Percentiles rank a stretch among this genome's conserved stretches.
phyloP scores from a whole-genome alignment of 2,329 filamentous ascomycete genomes.

The Rugonectria rugulosa region DNA sequence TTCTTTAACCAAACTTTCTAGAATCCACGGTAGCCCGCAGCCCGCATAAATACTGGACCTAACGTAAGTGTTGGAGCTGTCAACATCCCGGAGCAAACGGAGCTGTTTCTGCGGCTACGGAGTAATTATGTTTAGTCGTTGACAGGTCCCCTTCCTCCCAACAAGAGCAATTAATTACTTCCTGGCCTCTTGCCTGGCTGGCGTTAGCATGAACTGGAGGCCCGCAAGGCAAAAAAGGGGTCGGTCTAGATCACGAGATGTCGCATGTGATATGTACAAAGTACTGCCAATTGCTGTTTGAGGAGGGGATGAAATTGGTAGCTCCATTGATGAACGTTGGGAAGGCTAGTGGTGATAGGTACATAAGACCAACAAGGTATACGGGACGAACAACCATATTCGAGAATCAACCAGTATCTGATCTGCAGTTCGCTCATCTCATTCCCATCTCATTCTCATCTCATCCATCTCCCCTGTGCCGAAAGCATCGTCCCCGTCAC shows the following conservation, averaged over 20 bases:
- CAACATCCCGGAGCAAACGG: no score
- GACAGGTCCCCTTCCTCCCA: background rate
- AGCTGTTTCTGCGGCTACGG: background rate
- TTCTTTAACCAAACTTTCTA: no score
- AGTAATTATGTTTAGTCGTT: background rate
- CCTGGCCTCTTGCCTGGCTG: background rate
- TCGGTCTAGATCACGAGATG: slow-evolving; percentile 31
- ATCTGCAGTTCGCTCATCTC: background rate
- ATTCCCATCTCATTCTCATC: background rate
- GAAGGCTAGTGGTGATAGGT: no score
- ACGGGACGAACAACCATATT: no score
- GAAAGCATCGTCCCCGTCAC: background rate
- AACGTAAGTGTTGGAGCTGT: no score
- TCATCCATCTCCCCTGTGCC: background rate
- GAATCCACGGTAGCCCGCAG: no score
- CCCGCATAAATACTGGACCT: no score
- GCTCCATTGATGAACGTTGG: no score
- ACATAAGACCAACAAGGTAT: no score
- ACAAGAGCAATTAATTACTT: background rate
- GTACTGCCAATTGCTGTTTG: no score
- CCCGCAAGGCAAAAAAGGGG: background rate
- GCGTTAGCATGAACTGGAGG: slow-evolving; percentile 1
- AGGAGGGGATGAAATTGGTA: no score
- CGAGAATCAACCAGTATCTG: no score
- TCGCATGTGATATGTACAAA: slow-evolving; percentile 28